Percentiles rank a stretch among this genome's conserved stretches.
These are phyloP conservation scores for Lactarius indigo DNA, from an alignment of 768 basidiomycete species.

Conservation along the genomic window DNA sequence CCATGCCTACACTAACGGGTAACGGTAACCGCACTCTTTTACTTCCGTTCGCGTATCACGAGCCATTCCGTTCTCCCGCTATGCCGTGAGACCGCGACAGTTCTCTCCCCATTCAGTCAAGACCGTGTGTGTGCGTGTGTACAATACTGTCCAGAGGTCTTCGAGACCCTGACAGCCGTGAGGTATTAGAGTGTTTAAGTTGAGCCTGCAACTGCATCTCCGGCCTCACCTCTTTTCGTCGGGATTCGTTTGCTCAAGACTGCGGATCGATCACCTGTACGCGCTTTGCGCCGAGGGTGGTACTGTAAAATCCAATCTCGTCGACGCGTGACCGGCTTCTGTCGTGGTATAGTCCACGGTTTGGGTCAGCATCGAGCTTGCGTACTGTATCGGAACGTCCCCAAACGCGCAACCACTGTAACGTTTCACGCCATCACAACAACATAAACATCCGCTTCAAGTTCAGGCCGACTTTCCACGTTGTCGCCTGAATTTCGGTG, in stretches of 20 bases:
- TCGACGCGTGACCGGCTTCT: background rate
- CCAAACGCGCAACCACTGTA: background rate
- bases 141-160: background rate
- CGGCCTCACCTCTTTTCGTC: background rate
- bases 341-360: background rate
- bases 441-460: background rate
- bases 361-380: background rate
- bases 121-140: background rate
- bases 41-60: background rate
- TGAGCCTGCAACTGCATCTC: background rate
- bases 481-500: background rate
- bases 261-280: background rate
- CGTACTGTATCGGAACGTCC: background rate
- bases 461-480: background rate
- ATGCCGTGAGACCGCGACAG: background rate
- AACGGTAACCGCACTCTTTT: background rate
- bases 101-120: background rate
- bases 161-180: background rate
- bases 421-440: background rate
- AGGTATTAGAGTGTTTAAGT: background rate
- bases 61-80: background rate
- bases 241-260: background rate
- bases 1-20: background rate
- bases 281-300: background rate
- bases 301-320: background rate